A percentile compares a stretch with the other conserved stretches of the same genome.
Conservation (phyloP, 1,284 basidiomycete genomes). For the Peniophora sp. region DNA sequence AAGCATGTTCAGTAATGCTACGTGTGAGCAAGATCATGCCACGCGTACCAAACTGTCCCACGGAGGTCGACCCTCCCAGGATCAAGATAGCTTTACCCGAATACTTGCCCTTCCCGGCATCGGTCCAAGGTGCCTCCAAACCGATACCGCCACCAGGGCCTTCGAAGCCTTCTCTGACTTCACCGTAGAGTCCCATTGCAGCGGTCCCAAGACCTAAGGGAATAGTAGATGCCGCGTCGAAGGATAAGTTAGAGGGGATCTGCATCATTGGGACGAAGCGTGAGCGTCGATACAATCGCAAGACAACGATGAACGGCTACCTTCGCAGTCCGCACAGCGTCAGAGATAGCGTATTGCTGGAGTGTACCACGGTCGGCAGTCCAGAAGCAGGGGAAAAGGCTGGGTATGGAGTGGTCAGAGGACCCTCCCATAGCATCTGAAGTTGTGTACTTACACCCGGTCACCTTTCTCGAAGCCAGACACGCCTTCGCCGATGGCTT, state of each 20-base stretch:
- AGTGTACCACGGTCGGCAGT: slow-evolving; percentile 10
- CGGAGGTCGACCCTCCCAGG: slow-evolving; percentile 25
- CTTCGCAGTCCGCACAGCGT: slow-evolving; percentile 12
- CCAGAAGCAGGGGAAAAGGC: slow-evolving; percentile 12
- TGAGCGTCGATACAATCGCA: not conserved
- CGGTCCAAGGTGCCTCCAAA: slow-evolving; percentile 11
- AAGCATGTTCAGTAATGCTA: not conserved
- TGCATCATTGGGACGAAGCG: not conserved
- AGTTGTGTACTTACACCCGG: slow-evolving; percentile 21
- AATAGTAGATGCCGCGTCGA: slow-evolving; percentile 15
- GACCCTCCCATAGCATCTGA: not conserved
- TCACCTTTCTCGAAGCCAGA: slow-evolving; percentile 29
- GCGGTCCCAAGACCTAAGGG: slow-evolving; percentile 15
- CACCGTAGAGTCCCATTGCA: slow-evolving; percentile 5
- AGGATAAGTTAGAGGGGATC: slow-evolving; percentile 12
- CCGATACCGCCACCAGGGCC: not conserved
- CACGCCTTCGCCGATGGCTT: slow-evolving; percentile 30
- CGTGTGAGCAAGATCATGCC: not conserved
- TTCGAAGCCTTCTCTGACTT: not conserved
- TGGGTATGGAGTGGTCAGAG: slow-evolving; percentile 1
- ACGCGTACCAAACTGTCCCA: slow-evolving; percentile 21
- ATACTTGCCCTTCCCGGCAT: slow-evolving; percentile 20
- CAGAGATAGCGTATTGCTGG: slow-evolving; percentile 16
- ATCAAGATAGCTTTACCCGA: slow-evolving; percentile 21
- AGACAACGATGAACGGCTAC: too few relatives aligned